These are phyloP conservation scores for Tetracentron sinense DNA, from an alignment of 164 flowering plant genomes.

Conservation along the genomic window DNA sequence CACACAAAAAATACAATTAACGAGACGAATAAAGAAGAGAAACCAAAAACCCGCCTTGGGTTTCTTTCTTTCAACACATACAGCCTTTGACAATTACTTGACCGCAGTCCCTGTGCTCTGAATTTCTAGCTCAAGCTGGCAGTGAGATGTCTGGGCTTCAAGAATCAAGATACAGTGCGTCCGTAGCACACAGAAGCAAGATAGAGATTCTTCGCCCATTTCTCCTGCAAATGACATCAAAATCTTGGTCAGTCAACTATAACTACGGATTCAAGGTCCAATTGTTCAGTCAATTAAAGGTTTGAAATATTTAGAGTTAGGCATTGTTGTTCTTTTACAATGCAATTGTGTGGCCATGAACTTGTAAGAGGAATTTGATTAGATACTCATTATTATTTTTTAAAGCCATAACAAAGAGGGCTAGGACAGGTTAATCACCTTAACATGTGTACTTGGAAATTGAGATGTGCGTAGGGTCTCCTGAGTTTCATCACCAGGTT, in stretches of 20 bases:
- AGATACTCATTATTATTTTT: too few species aligned
- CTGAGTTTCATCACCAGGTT: constrained; percentile 79
- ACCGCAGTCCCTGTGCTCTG: too few species aligned
- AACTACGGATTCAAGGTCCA: background rate
- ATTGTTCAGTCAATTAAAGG: too few species aligned
- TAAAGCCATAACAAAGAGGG: background rate
- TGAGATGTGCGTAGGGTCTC: constrained; percentile 78
- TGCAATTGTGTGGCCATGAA: too few species aligned
- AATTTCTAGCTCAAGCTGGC: background rate
- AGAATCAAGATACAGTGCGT: constrained; percentile 60
- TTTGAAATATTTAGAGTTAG: too few species aligned
- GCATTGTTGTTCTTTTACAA: too few species aligned
- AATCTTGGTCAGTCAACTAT: background rate
- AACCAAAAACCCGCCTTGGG: too few species aligned
- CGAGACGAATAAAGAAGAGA: too few species aligned
- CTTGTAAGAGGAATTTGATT: too few species aligned
- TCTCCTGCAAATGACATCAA: constrained; percentile 53
- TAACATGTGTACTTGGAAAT: constrained; percentile 79
- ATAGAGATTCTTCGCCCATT: constrained; percentile 82
- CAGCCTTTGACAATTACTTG: too few species aligned
- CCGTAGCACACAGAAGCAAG: constrained; percentile 78
- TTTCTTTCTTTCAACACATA: too few species aligned
- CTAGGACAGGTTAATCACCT: constrained; percentile 35
- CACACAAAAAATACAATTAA: too few species aligned
- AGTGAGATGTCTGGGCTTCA: background rate